phyloP scores from a whole-genome alignment of 331 rosid genomes.

The Rhamnella rubrinervis region DNA sequence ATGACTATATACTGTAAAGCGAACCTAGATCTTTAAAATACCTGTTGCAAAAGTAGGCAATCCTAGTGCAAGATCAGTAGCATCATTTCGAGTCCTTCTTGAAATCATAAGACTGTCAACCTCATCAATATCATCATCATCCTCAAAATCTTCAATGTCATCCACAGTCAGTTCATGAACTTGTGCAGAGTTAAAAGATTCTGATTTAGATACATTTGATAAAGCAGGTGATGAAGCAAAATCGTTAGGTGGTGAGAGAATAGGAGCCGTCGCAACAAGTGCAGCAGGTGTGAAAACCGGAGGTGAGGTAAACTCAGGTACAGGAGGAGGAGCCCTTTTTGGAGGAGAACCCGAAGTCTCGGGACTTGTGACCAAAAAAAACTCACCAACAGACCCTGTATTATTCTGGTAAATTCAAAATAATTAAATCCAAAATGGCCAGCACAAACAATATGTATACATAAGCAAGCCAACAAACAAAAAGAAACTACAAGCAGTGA shows the following conservation, averaged over 20 bases:
- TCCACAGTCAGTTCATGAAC: conserved; percentile 82
- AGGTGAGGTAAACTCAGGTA: conserved; percentile 50
- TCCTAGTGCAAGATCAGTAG: conserved; percentile 77
- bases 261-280: conserved; percentile 28
- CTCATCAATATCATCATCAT: conserved; percentile 49
- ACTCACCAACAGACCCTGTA: conserved; percentile 80
- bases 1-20: background rate
- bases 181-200: conserved; percentile 72
- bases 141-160: conserved; percentile 95
- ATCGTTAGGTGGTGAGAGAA: conserved; percentile 43
- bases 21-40: conserved; percentile 27
- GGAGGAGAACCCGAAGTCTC: conserved; percentile 93
- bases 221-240: conserved; percentile 46
- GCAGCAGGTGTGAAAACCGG: conserved; percentile 36
- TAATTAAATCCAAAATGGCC: conserved; percentile 7
- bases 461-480: background rate
- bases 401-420: conserved; percentile 51
- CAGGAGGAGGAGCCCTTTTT: conserved; percentile 79
- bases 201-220: conserved; percentile 67
- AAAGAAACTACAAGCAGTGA: background rate
- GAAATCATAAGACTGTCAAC: conserved; percentile 47
- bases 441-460: background rate
- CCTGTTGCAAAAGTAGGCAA: conserved; percentile 92
- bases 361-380: conserved; percentile 78
- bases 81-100: conserved; percentile 77